These are phyloP conservation scores for Hypoxylon sp. DNA, from an alignment of 2,329 filamentous ascomycete species.

Conservation along the genomic window DNA sequence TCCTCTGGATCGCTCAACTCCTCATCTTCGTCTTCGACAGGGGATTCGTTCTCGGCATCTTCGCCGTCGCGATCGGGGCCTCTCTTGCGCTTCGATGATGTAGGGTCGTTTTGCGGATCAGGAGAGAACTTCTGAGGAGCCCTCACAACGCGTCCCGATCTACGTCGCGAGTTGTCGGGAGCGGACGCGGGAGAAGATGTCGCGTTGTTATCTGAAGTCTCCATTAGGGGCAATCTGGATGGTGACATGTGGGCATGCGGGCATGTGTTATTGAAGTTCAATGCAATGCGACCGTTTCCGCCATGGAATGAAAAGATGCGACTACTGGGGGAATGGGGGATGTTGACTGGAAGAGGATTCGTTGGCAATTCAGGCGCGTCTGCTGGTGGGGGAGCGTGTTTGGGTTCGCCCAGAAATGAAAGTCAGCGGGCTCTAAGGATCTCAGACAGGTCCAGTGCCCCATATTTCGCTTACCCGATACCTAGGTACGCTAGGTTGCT, in stretches of 20 bases:
- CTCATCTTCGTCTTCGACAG: slow-evolving; percentile 59
- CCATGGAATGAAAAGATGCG: slow-evolving; percentile 19
- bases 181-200: slow-evolving; percentile 65
- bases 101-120: slow-evolving; percentile 57
- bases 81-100: slow-evolving; percentile 70
- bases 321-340: slow-evolving; percentile 24
- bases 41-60: slow-evolving; percentile 55
- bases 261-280: slow-evolving; percentile 39
- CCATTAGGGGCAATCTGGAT: slow-evolving; percentile 62
- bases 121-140: slow-evolving; percentile 71
- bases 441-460: too few relatives aligned
- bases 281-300: slow-evolving; percentile 47
- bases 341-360: slow-evolving; percentile 34
- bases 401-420: slow-evolving; percentile 35
- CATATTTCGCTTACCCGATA: too few relatives aligned
- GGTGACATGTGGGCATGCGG: slow-evolving; percentile 55
- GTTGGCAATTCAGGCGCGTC: slow-evolving; percentile 40
- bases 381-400: slow-evolving; percentile 42
- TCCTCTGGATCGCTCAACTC: slow-evolving; percentile 57
- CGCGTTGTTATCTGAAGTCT: slow-evolving; percentile 68
- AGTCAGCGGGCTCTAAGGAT: slow-evolving; percentile 16
- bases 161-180: slow-evolving; percentile 67
- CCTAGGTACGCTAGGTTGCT: too few relatives aligned
- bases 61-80: slow-evolving; percentile 61
- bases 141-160: slow-evolving; percentile 76